These are phyloP conservation scores for Staphylotrichum longicolle DNA, from an alignment of 495 filamentous ascomycete genomes.

Conservation along the genomic window DNA sequence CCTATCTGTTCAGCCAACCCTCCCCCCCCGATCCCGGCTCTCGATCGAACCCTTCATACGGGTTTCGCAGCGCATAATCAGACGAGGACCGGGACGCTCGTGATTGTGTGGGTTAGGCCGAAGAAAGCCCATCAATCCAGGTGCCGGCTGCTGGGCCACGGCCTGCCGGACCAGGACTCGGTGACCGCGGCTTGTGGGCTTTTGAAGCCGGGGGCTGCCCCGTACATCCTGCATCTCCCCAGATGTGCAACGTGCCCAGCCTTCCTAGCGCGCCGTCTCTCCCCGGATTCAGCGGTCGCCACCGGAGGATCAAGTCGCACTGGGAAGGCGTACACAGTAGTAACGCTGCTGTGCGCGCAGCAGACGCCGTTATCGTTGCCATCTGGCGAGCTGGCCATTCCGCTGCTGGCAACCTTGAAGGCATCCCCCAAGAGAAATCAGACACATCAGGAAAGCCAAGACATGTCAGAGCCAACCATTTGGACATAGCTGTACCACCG, in stretches of 20 bases:
- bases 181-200: constrained; percentile 16
- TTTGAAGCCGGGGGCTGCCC: constrained; percentile 6
- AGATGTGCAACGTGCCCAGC: constrained; percentile 12
- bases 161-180: constrained; percentile 7
- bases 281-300: constrained; percentile 19
- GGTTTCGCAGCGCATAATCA: background rate
- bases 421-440: constrained; percentile 6
- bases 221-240: constrained; percentile 8
- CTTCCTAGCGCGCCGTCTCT: constrained; percentile 1
- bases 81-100: background rate
- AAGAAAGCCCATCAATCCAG: constrained; percentile 13
- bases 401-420: background rate
- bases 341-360: background rate
- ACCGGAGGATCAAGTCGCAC: constrained; percentile 4
- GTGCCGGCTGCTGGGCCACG: constrained; percentile 4
- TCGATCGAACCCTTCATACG: no score
- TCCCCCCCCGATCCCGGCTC: no score
- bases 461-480: constrained; percentile 26
- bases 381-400: background rate
- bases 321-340: background rate
- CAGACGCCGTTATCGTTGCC: background rate
- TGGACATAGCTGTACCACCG: background rate
- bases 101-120: constrained; percentile 14
- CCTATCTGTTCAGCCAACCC: constrained; percentile 4
- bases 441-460: constrained; percentile 18